Evolutionary conservation across 768 basidiomycete species (phyloP).

Genomic region (Mycena leptocephala): DNA sequence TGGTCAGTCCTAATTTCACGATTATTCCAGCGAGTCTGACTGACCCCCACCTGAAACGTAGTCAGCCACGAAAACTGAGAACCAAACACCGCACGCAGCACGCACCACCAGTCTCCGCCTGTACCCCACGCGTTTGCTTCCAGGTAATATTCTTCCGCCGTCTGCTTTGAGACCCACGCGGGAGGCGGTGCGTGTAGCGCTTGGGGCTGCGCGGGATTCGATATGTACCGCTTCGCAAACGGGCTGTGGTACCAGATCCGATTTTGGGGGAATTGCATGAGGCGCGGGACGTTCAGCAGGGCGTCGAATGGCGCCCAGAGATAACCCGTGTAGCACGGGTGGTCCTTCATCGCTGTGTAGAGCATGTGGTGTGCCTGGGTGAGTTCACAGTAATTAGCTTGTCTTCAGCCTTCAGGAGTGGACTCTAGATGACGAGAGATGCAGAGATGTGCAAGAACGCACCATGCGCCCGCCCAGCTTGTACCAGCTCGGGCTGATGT

Average conservation of each 20-base stretch:
- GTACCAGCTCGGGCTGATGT: conserved; percentile 52
- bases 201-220: conserved; percentile 51
- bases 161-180: conserved; percentile 47
- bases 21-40: not conserved
- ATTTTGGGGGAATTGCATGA: conserved; percentile 58
- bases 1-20: too few species aligned
- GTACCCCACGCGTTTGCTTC: conserved; percentile 61
- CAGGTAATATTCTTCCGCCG: conserved; percentile 57
- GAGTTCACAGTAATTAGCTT: too few species aligned
- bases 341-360: conserved; percentile 60
- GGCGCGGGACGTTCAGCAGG: too few species aligned
- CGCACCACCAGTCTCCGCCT: conserved; percentile 62
- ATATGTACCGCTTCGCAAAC: conserved; percentile 55
- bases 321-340: conserved; percentile 65
- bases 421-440: not conserved
- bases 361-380: conserved; percentile 71
- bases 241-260: conserved; percentile 69
- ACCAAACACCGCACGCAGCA: not conserved
- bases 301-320: too few species aligned
- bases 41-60: conserved; percentile 56
- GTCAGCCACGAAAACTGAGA: conserved; percentile 7
- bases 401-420: too few species aligned
- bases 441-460: conserved; percentile 24
- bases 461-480: conserved; percentile 65
- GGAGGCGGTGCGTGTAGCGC: conserved; percentile 49